Evolutionary conservation across 768 basidiomycete species (phyloP).

Genomic region (Lactifluus subvellereus): DNA sequence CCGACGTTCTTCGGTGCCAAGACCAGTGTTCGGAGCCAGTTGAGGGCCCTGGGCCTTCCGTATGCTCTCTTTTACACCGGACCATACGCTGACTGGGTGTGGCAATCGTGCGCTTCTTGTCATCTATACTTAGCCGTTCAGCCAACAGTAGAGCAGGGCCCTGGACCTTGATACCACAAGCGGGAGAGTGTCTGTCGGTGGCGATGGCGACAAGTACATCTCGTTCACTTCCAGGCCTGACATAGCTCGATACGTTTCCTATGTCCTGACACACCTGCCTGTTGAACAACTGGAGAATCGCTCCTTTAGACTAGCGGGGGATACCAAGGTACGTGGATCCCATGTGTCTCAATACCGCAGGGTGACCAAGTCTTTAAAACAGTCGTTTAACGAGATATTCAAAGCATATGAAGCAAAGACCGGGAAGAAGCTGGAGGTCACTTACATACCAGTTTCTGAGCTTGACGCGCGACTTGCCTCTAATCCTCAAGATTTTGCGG

Average conservation of each 20-base stretch:
- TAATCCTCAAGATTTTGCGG: conserved; percentile 12
- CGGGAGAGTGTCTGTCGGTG: conserved; percentile 22
- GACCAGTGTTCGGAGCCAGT: not conserved
- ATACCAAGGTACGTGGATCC: conserved; percentile 11
- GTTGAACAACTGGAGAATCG: conserved; percentile 13
- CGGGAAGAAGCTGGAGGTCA: conserved; percentile 24
- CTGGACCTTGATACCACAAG: conserved; percentile 16
- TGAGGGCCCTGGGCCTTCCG: conserved; percentile 17
- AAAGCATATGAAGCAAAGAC: conserved; percentile 20
- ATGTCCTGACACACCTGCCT: conserved; percentile 21
- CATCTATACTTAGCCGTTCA: not conserved
- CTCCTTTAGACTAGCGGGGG: conserved; percentile 13
- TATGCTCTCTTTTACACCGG: conserved; percentile 23
- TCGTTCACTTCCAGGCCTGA: conserved; percentile 24
- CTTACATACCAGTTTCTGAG: conserved; percentile 16
- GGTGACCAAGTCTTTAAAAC: not conserved
- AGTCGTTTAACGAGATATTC: conserved; percentile 24
- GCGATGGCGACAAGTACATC: conserved; percentile 17
- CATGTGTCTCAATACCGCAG: no score
- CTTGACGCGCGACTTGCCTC: conserved; percentile 13
- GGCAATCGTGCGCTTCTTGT: conserved; percentile 1
- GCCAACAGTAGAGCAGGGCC: not conserved
- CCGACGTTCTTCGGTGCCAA: conserved; percentile 2
- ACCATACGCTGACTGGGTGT: conserved; percentile 16
- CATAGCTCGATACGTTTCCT: conserved; percentile 24